Base-by-base conservation (phyloP, 257 asterid species). In the Solanum dulcamara region DNA sequence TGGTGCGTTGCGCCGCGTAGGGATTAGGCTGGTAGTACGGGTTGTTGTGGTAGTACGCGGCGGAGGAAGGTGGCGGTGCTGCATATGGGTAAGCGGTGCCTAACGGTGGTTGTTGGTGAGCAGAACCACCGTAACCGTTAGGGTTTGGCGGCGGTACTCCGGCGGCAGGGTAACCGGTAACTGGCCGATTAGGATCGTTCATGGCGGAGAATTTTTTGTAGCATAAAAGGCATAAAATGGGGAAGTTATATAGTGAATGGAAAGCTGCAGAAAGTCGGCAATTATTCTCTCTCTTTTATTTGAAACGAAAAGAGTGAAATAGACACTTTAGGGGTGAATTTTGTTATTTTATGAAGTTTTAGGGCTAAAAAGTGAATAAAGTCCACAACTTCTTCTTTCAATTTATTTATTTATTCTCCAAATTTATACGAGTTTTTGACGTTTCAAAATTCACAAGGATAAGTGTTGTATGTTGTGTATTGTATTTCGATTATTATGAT, bases 81-180 rank as follows among this genome's bases (percentile, higher is more conserved):
- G 88, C 90, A 83, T 93, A 94, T 10, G 98, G 91, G 83, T 92
- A 93, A 17, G 91, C 95, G 59, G 92, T 83, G 86, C 88, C 92
- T 80, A 91, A 15, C 3, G 93, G 91, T 10, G 88, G 89, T 4
- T 88, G 91, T 1, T 91, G 84, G 0, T 18, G 44, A 62, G 35
- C 71, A 26, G 71, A 10, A 62, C 71, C 71, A 12, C 71, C 71
- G 91, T 92, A 86, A 66, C 95, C 96, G 64, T 88, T 90, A 62
- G 87, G 77, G 80, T 70, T 81, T 86, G 85, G 22, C 92, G 89
- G 42, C 4, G 80, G 30, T 37, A 17, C 30, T 70, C 30, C 80
- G 46, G 35, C 14, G 75, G 94, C 96, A 6, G 97, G 97, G 84
- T 94, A 95, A 67, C 98, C 98, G 13, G 99, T 94, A 20, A 91